These are phyloP conservation scores for Flaveria trinervia DNA, from an alignment of 129 eudicot species.

Conservation along the genomic window DNA sequence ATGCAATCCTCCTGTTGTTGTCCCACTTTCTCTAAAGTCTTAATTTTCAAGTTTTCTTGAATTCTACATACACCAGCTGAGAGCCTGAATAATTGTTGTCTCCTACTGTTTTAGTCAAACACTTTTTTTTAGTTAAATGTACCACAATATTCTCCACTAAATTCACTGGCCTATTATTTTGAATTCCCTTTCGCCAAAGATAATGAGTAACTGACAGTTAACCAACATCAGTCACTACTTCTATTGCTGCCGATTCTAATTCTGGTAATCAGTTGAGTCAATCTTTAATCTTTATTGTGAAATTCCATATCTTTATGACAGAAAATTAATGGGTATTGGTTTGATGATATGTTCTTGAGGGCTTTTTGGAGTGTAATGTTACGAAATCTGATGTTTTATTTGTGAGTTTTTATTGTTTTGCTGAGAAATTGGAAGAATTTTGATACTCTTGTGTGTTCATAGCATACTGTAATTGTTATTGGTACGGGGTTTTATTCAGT, in stretches of 20 bases:
- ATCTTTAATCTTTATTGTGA: slow-evolving; percentile 14
- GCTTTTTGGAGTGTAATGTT: not conserved
- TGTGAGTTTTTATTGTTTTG: slow-evolving; percentile 14
- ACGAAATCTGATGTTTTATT: not conserved
- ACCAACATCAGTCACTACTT: slow-evolving; percentile 3
- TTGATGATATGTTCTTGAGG: not conserved
- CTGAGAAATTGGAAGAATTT: slow-evolving; percentile 7
- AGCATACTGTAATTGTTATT: not conserved
- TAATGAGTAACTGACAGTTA: slow-evolving; percentile 14
- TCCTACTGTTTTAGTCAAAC: slow-evolving; percentile 42
- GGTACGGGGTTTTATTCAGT: no score
- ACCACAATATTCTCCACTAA: slow-evolving; percentile 30
- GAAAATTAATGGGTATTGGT: slow-evolving; percentile 5
- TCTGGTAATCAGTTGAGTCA: slow-evolving; percentile 41
- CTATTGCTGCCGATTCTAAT: slow-evolving; percentile 26
- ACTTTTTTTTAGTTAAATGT: slow-evolving; percentile 4
- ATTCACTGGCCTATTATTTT: not conserved
- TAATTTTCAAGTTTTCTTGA: slow-evolving; percentile 33
- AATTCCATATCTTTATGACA: not conserved
- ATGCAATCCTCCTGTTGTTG: not conserved
- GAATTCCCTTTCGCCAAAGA: not conserved
- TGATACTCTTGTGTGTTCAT: slow-evolving; percentile 17
- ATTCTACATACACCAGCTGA: slow-evolving; percentile 9
- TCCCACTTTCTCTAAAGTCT: slow-evolving; percentile 24
- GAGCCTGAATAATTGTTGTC: slow-evolving; percentile 17